Conservation (phyloP, 805 yeast species). For the Hanseniaspora jakobsenii region DNA sequence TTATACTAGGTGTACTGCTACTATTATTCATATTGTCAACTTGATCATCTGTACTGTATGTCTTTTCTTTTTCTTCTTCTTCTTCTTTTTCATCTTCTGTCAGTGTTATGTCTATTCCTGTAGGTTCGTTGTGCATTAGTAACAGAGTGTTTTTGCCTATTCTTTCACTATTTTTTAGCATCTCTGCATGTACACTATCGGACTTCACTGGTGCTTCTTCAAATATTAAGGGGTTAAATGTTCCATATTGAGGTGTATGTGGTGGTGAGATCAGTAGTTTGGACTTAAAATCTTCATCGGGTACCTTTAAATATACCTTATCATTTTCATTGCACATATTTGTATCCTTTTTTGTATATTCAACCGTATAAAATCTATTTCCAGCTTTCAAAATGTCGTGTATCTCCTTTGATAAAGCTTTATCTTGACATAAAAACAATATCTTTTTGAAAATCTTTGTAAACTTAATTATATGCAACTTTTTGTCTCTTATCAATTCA, state of each 20-base stretch:
- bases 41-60: neutral
- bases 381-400: neutral
- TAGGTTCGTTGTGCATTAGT: neutral
- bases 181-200: neutral
- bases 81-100: neutral
- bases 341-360: conserved; percentile 1
- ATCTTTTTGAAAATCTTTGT: conserved; percentile 9
- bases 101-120: conserved; percentile 6
- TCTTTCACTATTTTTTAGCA: neutral
- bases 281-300: conserved; percentile 2
- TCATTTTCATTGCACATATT: neutral
- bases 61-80: neutral
- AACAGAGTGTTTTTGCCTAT: neutral
- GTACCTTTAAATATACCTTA: neutral
- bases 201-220: conserved; percentile 5
- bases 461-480: neutral
- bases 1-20: neutral
- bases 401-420: neutral
- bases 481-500: neutral
- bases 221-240: conserved; percentile 1
- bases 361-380: neutral
- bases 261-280: conserved; percentile 12
- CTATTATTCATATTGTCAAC: too few relatives aligned
- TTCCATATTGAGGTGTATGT: conserved; percentile 5
- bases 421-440: neutral